Base-by-base conservation (phyloP, 495 filamentous ascomycete genomes). In the Aspergillus asperescens region DNA sequence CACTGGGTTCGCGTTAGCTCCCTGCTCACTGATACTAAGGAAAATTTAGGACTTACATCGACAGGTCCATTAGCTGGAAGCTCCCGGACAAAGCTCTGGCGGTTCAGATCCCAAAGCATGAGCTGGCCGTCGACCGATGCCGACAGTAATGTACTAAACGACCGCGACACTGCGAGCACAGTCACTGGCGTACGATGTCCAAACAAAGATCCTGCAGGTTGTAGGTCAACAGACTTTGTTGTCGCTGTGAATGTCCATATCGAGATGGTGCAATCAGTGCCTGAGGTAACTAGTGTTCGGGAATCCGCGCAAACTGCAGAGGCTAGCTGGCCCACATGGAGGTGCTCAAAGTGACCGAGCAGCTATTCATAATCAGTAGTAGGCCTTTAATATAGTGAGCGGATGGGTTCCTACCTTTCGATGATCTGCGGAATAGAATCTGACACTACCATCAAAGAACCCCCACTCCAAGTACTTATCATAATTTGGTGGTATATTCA, bases 401-500 rank as follows among this genome's bases (percentile, higher is more conserved):
- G 38, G 3, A 15, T 4, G 37, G n/a, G 7, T 15, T 32, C 60
- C 48, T 65, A 82, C 74, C 67, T 85, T 88, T 61, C 83, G 81
- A 50, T 79, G 86, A 45, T 93, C 90, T 41, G 83, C 78, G 29
- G 83, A 77, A 66, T 88, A 96, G 73, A 96, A 97, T 8, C 93
- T 83, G 6, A 97, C 81, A 61, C 88, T 90, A 56, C 86, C 88
- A 71, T 98, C 93, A 6, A 89, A 85, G 63, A 93, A 97, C 1
- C 90, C 93, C 93, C 92, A 96, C 68, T 96, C 90, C 66, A 98
- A 79, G 56, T 87, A 96, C 58, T 90, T 89, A 62, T 97, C 92
- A 55, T 87, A 92, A 25, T 71, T 70, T 4, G 94, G 91, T 1
- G 90, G 89, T 12, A 97, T 84, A 58, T 96, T 91, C 28, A 96